A percentile compares a stretch with the other conserved stretches of the same genome.
Conservation (phyloP, 176 grass and related monocot genomes). For the Musa troglodytarum region DNA sequence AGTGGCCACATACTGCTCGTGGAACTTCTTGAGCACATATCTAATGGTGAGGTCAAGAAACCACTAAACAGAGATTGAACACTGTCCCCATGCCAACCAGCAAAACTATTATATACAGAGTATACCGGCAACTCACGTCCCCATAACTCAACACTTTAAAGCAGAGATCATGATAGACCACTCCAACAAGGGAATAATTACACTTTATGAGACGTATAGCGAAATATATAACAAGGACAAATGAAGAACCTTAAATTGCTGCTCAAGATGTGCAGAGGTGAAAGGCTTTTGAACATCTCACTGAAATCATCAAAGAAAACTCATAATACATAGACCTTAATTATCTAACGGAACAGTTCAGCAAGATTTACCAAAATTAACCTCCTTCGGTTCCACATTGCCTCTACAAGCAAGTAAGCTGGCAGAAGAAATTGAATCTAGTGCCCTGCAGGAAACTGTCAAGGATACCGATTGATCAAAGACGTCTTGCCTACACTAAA, state of each 20-base stretch:
- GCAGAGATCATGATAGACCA: too few species aligned
- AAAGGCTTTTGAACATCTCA: too few species aligned
- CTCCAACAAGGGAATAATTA: too few species aligned
- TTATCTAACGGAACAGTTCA: too few species aligned
- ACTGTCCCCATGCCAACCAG: not conserved
- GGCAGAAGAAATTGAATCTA: too few species aligned
- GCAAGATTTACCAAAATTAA: not conserved
- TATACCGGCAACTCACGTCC: too few species aligned
- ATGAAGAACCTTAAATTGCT: not conserved
- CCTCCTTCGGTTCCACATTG: not conserved
- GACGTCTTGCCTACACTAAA: conserved; percentile 87
- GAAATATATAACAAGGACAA: too few species aligned
- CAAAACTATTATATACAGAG: not conserved
- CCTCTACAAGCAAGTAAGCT: not conserved
- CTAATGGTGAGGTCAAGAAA: conserved; percentile 31
- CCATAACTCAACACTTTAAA: too few species aligned
- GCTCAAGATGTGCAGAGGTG: too few species aligned
- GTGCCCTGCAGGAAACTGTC: not conserved
- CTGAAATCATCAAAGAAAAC: too few species aligned
- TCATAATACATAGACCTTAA: too few species aligned
- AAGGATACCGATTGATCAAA: conserved; percentile 92
- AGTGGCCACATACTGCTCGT: conserved; percentile 82
- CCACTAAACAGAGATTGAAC: not conserved
- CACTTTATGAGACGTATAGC: too few species aligned
- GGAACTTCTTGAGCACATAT: conserved; percentile 90